These are phyloP conservation scores for Chlamydomonas asymmetrica DNA, from an alignment of 139 green algal genomes.

Conservation along the genomic window DNA sequence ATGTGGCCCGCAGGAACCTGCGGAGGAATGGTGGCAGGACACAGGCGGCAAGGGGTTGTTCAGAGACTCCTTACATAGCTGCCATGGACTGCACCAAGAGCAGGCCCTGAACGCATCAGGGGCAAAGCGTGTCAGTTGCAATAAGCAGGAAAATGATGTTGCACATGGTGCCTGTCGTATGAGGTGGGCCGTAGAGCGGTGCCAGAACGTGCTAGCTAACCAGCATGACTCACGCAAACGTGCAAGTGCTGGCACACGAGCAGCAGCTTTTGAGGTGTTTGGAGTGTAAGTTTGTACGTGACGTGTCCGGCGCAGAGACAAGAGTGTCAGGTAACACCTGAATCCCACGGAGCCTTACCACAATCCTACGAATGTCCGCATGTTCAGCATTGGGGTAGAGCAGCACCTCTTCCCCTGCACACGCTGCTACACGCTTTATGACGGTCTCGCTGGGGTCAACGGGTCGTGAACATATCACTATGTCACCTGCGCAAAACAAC, in stretches of 20 bases:
- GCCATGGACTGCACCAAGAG: no score
- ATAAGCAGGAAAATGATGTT: background rate
- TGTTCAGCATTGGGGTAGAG: conserved; percentile 31
- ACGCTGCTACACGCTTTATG: conserved; percentile 59
- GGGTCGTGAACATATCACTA: conserved; percentile 57
- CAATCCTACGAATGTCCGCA: background rate
- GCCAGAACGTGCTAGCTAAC: background rate
- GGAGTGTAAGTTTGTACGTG: no score
- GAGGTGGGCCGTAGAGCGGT: background rate
- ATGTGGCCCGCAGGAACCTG: conserved; percentile 59
- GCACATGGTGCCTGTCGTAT: background rate
- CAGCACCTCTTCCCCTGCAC: conserved; percentile 17
- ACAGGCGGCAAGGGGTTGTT: background rate
- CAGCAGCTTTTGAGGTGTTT: background rate
- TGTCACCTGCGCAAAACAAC: conserved; percentile 42
- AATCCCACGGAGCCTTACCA: background rate
- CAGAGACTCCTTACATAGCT: background rate
- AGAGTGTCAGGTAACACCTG: no score
- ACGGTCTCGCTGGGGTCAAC: conserved; percentile 52
- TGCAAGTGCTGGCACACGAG: background rate
- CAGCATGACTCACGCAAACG: background rate
- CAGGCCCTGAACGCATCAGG: no score
- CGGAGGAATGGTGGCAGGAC: background rate
- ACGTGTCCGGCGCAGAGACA: no score
- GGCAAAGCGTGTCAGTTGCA: background rate